Conservation (phyloP, 2,329 filamentous ascomycete species). For the Gremmenia infestans region DNA sequence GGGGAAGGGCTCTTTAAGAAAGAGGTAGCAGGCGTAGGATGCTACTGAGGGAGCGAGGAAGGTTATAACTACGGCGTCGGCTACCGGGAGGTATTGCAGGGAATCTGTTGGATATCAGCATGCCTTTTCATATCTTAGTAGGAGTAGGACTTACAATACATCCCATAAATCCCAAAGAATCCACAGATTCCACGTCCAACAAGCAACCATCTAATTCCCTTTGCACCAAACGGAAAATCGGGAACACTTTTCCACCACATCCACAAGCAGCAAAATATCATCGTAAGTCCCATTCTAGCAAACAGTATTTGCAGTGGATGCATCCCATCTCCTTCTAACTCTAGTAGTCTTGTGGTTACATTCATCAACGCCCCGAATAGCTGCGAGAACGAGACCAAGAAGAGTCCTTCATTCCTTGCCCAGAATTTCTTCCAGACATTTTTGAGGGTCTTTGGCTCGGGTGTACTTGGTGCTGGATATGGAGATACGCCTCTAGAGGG, state of each 20-base stretch:
- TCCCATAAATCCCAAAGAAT: constrained; percentile 73
- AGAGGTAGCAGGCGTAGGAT: constrained; percentile 72
- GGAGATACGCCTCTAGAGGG: constrained; percentile 18
- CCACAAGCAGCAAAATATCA: constrained; percentile 60
- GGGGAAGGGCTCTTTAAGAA: constrained; percentile 73
- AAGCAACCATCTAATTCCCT: constrained; percentile 62
- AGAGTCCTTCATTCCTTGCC: constrained; percentile 64
- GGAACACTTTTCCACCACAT: constrained; percentile 68
- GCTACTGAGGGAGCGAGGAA: constrained; percentile 77
- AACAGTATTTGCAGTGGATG: constrained; percentile 84
- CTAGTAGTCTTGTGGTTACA: constrained; percentile 69
- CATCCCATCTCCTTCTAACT: constrained; percentile 66
- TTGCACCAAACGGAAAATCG: constrained; percentile 64
- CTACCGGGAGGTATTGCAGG: constrained; percentile 73
- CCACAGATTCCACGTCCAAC: constrained; percentile 64
- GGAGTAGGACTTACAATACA: constrained; percentile 29
- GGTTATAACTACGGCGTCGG: constrained; percentile 84
- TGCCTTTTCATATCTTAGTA: not conserved
- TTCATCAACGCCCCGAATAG: constrained; percentile 85
- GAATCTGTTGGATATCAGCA: constrained; percentile 40
- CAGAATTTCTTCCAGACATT: constrained; percentile 40
- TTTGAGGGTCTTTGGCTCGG: constrained; percentile 5
- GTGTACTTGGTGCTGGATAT: constrained; percentile 7
- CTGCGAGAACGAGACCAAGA: constrained; percentile 69
- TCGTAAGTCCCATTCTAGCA: constrained; percentile 70